These are phyloP conservation scores for Nakazawaea anatomiae DNA, from an alignment of 805 yeast genomes.

Conservation along the genomic window DNA sequence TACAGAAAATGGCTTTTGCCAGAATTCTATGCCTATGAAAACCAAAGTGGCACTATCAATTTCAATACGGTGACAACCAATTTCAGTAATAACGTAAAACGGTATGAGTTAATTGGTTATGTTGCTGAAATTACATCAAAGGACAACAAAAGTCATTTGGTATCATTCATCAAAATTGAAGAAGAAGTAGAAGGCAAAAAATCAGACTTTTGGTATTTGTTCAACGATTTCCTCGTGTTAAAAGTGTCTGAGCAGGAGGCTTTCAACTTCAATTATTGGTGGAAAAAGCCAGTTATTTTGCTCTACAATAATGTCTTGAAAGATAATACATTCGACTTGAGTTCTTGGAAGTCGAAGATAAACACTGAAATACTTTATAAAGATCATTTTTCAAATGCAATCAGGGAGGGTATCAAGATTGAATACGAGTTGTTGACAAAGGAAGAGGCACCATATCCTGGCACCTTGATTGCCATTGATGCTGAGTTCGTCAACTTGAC, in stretches of 20 bases:
- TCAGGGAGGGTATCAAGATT: constrained; percentile 47
- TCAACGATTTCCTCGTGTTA: constrained; percentile 87
- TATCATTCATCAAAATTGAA: constrained; percentile 48
- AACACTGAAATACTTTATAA: constrained; percentile 63
- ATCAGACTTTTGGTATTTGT: constrained; percentile 61
- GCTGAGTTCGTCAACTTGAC: constrained; percentile 89
- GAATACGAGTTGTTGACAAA: constrained; percentile 67
- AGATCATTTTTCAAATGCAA: constrained; percentile 68
- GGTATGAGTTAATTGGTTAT: constrained; percentile 62
- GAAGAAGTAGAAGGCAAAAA: constrained; percentile 20
- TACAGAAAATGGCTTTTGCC: constrained; percentile 56
- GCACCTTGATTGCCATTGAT: constrained; percentile 84
- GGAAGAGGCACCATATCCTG: constrained; percentile 67
- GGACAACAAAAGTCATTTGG: constrained; percentile 54
- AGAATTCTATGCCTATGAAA: constrained; percentile 45
- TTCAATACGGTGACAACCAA: constrained; percentile 29
- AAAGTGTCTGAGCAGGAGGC: constrained; percentile 75
- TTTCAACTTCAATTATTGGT: constrained; percentile 58
- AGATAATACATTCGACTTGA: constrained; percentile 34
- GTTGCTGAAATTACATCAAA: constrained; percentile 62
- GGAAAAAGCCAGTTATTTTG: constrained; percentile 80
- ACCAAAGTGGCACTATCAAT: constrained; percentile 28
- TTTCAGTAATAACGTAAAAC: constrained; percentile 19
- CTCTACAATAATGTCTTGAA: constrained; percentile 52
- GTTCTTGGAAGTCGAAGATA: constrained; percentile 46